These are phyloP conservation scores for Paecilomyces dactylethromorphus DNA, from an alignment of 2,329 filamentous ascomycete species.

Conservation along the genomic window DNA sequence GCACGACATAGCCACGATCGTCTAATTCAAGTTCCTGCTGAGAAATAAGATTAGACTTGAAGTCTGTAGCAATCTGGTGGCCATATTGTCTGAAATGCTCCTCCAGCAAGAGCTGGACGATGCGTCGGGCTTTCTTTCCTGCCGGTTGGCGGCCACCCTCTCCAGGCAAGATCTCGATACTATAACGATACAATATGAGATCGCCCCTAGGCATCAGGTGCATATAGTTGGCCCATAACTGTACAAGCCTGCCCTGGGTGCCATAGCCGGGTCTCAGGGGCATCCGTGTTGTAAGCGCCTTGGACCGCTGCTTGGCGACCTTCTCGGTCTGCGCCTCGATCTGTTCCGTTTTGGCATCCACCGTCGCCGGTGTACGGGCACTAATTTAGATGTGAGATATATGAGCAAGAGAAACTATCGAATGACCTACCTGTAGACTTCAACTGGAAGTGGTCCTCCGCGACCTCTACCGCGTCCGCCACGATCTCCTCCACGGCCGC, in stretches of 20 bases:
- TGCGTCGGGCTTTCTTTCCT: constrained; percentile 40
- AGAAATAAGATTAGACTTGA: constrained; percentile 30
- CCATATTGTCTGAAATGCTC: constrained; percentile 22
- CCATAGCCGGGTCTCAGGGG: constrained; percentile 27
- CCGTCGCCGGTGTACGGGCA: not conserved
- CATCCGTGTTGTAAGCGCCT: not conserved
- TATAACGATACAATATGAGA: constrained; percentile 36
- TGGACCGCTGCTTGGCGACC: not conserved
- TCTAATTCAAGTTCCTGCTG: constrained; percentile 16
- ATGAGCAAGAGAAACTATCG: not conserved
- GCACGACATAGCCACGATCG: constrained; percentile 19
- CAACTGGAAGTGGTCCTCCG: not conserved
- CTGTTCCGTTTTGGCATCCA: not conserved
- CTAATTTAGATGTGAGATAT: not conserved
- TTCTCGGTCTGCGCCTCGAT: not conserved
- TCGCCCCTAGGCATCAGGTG: constrained; percentile 25
- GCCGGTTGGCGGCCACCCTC: constrained; percentile 13
- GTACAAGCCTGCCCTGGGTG: constrained; percentile 22
- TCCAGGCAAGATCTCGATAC: constrained; percentile 25
- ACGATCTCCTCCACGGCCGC: not conserved
- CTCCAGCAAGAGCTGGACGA: constrained; percentile 42
- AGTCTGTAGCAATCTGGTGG: constrained; percentile 32
- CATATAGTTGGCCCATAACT: constrained; percentile 35
- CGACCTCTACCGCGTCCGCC: not conserved
- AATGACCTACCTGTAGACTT: not conserved